Conservation (phyloP, 192 early-diverging fungal genomes). For the Coemansia guatemalensis region DNA sequence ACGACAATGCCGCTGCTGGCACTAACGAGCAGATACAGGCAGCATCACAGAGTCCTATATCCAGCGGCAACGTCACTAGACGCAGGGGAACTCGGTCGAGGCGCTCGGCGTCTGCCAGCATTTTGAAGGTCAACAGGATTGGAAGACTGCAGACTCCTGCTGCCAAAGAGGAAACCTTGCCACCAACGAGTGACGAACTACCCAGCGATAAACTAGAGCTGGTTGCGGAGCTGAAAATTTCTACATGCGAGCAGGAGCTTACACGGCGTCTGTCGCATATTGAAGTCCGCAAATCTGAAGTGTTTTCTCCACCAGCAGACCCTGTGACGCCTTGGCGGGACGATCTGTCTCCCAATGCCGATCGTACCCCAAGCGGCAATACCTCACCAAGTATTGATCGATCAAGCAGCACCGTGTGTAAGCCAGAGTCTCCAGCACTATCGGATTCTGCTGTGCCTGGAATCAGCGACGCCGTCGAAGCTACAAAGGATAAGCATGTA, state of each 20-base stretch:
- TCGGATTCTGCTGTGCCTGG: no score
- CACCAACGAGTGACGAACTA: no score
- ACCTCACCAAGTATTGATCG: no score
- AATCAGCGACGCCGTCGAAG: not conserved
- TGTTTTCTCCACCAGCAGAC: not conserved
- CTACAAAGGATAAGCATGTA: not conserved
- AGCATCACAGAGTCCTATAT: constrained; percentile 20
- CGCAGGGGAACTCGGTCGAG: constrained; percentile 17
- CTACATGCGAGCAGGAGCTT: not conserved
- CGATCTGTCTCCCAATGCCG: no score
- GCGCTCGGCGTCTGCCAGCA: not conserved
- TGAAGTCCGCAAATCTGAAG: not conserved
- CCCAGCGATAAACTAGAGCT: not conserved
- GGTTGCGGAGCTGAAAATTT: not conserved
- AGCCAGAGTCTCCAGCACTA: no score
- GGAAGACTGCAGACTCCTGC: no score
- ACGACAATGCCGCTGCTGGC: not conserved
- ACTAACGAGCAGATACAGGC: not conserved
- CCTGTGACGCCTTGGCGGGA: no score
- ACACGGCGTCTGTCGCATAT: constrained; percentile 13
- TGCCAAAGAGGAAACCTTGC: no score
- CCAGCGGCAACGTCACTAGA: constrained; percentile 36
- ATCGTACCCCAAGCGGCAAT: no score
- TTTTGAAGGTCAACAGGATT: not conserved
- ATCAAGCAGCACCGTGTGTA: not conserved